A percentile compares a stretch with the other conserved stretches of the same genome.
Conservation (phyloP, 1,284 basidiomycete genomes). For the Ustilago curta region DNA sequence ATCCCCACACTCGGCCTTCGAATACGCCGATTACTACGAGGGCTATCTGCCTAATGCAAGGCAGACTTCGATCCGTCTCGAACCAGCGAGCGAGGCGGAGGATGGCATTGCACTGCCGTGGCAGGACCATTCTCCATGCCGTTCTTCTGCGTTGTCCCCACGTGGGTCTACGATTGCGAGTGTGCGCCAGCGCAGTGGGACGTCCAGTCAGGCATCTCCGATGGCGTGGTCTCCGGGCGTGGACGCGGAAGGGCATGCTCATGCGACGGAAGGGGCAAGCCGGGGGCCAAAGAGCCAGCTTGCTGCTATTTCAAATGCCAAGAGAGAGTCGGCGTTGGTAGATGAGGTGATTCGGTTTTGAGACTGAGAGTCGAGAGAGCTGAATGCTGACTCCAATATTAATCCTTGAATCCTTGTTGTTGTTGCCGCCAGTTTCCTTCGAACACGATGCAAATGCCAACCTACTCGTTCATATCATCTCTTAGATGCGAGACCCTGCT, state of each 20-base stretch:
- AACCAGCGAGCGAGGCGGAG: background rate
- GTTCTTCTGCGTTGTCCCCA: constrained; percentile 33
- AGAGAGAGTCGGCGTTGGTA: constrained; percentile 10
- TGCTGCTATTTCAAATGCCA: background rate
- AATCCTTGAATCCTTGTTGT: too few species aligned
- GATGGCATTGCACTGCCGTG: constrained; percentile 10
- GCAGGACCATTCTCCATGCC: constrained; percentile 23
- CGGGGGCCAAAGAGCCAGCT: constrained; percentile 5
- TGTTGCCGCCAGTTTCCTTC: background rate
- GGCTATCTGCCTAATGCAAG: constrained; percentile 3
- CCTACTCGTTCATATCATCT: background rate
- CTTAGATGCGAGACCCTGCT: too few species aligned
- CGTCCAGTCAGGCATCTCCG: constrained; percentile 4
- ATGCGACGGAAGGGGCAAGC: background rate
- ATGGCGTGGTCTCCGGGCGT: constrained; percentile 4
- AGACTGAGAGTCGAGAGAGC: background rate
- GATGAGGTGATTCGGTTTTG: constrained; percentile 37
- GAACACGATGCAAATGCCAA: too few species aligned
- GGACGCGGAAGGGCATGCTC: background rate
- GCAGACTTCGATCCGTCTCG: background rate
- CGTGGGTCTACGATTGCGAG: constrained; percentile 7
- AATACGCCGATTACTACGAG: constrained; percentile 34
- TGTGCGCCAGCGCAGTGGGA: constrained; percentile 33
- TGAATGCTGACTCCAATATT: background rate
- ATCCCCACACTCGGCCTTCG: constrained; percentile 33